Percentiles rank a stretch among this genome's conserved stretches.
Evolutionary conservation across 495 filamentous ascomycete genomes (phyloP).

Genomic region (Aspergillus ostianus): DNA sequence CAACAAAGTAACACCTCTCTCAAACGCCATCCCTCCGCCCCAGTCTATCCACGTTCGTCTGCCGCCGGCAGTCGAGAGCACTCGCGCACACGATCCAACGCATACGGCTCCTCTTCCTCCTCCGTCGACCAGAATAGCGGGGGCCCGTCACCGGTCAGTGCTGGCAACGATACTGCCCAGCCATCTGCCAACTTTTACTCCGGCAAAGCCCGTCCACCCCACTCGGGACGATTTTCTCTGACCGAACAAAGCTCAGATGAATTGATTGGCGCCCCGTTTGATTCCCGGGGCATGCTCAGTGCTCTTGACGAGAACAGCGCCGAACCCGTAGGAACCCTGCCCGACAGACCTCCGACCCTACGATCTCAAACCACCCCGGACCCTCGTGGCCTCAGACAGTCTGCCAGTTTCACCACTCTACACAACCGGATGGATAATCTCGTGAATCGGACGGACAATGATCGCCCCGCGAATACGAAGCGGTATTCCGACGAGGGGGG

Average conservation of each 20-base stretch:
- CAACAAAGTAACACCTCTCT: slow-evolving; percentile 51
- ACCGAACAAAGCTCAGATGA: slow-evolving; percentile 67
- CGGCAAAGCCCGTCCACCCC: slow-evolving; percentile 34
- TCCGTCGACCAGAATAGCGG: slow-evolving; percentile 48
- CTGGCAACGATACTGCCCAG: slow-evolving; percentile 39
- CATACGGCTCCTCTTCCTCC: slow-evolving; percentile 53
- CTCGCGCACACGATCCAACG: slow-evolving; percentile 49
- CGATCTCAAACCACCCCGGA: slow-evolving; percentile 60
- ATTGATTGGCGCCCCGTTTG: slow-evolving; percentile 66
- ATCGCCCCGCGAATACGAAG: slow-evolving; percentile 58
- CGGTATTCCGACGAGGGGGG: slow-evolving; percentile 83
- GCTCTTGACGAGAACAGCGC: slow-evolving; percentile 58
- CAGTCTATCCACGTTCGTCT: slow-evolving; percentile 50
- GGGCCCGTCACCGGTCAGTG: slow-evolving; percentile 47
- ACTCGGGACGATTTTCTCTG: slow-evolving; percentile 50
- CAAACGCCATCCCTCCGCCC: slow-evolving; percentile 69
- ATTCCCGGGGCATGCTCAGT: slow-evolving; percentile 66
- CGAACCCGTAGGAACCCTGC: slow-evolving; percentile 43
- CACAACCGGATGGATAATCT: slow-evolving; percentile 59
- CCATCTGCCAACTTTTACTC: slow-evolving; percentile 31
- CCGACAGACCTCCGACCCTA: slow-evolving; percentile 47
- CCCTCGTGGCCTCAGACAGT: slow-evolving; percentile 66
- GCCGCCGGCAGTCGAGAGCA: slow-evolving; percentile 45
- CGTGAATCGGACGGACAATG: slow-evolving; percentile 32
- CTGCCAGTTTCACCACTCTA: slow-evolving; percentile 70